A percentile compares a stretch with the other conserved stretches of the same genome.
These are phyloP conservation scores for Pseudogymnoascus sp. DNA, from an alignment of 2,329 filamentous ascomycete species.

Conservation along the genomic window DNA sequence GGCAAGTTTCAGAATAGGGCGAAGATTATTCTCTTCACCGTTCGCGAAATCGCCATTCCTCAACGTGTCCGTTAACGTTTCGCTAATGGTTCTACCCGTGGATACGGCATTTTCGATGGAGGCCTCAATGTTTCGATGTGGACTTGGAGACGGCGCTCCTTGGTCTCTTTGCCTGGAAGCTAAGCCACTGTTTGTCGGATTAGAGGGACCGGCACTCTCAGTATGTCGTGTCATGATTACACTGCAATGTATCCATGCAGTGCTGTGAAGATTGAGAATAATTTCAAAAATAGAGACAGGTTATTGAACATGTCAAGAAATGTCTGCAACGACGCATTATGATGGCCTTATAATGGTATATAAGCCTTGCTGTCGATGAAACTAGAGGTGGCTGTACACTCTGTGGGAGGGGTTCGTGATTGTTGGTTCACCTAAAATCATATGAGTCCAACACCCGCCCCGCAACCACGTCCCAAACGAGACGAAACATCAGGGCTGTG, in stretches of 20 bases:
- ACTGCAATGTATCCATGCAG: not conserved
- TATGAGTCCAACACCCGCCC: slow-evolving; percentile 7
- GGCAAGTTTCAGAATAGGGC: slow-evolving; percentile 10
- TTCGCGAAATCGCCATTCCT: slow-evolving; percentile 11
- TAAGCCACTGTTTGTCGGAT: not conserved
- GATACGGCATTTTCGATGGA: slow-evolving; percentile 7
- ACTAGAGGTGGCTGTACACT: not conserved
- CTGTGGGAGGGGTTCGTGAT: not conserved
- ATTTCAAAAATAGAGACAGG: not conserved
- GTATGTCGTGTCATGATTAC: slow-evolving; percentile 2
- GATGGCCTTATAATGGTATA: not conserved
- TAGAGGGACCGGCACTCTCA: not conserved
- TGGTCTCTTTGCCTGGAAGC: not conserved
- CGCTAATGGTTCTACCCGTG: slow-evolving; percentile 11
- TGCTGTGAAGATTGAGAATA: too few relatives aligned
- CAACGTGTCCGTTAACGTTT: slow-evolving; percentile 8
- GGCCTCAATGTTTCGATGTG: not conserved
- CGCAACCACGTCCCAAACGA: not conserved
- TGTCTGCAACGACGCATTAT: not conserved
- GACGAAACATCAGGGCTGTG: not conserved
- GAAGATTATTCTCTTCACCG: slow-evolving; percentile 11
- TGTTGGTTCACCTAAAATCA: slow-evolving; percentile 10
- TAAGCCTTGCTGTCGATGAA: not conserved
- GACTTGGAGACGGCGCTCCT: not conserved
- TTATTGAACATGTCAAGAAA: not conserved